phyloP scores from a whole-genome alignment of 2,329 filamentous ascomycete species.

The Huntiella moniliformis region DNA sequence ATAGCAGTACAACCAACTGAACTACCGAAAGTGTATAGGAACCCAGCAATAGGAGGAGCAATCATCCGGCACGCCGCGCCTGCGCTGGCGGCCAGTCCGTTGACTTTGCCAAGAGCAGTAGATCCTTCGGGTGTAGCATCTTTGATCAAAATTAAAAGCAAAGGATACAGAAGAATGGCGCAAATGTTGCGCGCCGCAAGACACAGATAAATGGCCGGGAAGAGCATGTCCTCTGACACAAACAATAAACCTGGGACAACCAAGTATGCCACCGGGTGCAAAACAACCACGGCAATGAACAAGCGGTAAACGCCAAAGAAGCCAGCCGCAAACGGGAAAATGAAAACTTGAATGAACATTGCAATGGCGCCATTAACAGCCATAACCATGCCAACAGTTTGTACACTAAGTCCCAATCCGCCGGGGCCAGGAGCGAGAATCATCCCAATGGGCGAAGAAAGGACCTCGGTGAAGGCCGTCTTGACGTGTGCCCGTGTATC shows the following conservation, averaged over 20 bases:
- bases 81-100: slow-evolving; percentile 46
- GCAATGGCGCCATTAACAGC: slow-evolving; percentile 40
- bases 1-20: slow-evolving; percentile 37
- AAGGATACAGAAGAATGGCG: slow-evolving; percentile 45
- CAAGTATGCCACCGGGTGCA: slow-evolving; percentile 44
- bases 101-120: slow-evolving; percentile 41
- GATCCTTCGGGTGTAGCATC: slow-evolving; percentile 37
- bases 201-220: slow-evolving; percentile 38
- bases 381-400: slow-evolving; percentile 42
- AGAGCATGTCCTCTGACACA: slow-evolving; percentile 32
- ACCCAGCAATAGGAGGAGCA: slow-evolving; percentile 45
- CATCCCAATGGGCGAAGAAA: slow-evolving; percentile 13
- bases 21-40: slow-evolving; percentile 41
- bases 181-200: slow-evolving; percentile 40
- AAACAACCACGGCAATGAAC: slow-evolving; percentile 36
- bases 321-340: slow-evolving; percentile 42
- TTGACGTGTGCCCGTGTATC: slow-evolving; percentile 38
- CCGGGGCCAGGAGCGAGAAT: slow-evolving; percentile 26
- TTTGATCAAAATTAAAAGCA: slow-evolving; percentile 49
- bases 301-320: slow-evolving; percentile 39
- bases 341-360: slow-evolving; percentile 37
- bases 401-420: slow-evolving; percentile 43
- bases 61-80: slow-evolving; percentile 49
- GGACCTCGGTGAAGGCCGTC: slow-evolving; percentile 16
- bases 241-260: slow-evolving; percentile 39